Evolutionary conservation across 2,329 filamentous ascomycete species (phyloP), one percentile per base, ranked within the genome.

Genomic region (Penicillium capsulatum): DNA sequence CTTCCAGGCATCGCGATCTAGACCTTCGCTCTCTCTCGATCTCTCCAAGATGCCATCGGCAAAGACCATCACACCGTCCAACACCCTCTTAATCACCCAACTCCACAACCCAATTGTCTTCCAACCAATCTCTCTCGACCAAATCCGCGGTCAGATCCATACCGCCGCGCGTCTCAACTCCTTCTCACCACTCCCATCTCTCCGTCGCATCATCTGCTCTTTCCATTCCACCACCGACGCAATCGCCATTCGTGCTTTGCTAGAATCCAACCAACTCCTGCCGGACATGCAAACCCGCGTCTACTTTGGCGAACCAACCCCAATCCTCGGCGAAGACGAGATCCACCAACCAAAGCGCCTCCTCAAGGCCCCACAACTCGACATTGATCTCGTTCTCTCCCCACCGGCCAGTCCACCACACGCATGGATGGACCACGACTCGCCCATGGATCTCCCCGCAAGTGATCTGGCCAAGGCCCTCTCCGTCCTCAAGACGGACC

Each of bases 321-420:
- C 74, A 7, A 63, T 76, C 43, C 46, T 63, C 6, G 52, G 52
- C 44, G 60, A 53, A 3, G 58, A 53, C 28, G 55, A 59, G 19
- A 22, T 22, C 19, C 19, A 22, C 16, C 61, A 61, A 17, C 63
- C 58, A 31, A 69, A 72, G 35, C 43, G 38, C n/a, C 71, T 77
- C 41, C 68, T 80, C 7, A 65, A 75, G 41, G 70, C 73, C 4
- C 80, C 80, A 2, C 73, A 80, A 39, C 66, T 70, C 34, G 72
- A 78, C 42, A 80, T 80, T 55, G 65, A 81, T 31, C 82, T 83
- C 70, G 83, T 83, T 62, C 83, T 83, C 62, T 75, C 70, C 31
- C 80, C 80, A 35, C 80, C 80, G 7, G 80, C 80, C 0, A 74
- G 69, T 43, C 80, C 80, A 31, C 80, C 80, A 2, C 75, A 80